Percentiles rank a stretch among this genome's conserved stretches.
phyloP scores from a whole-genome alignment of 306 rosid species.

The Castanospermum australe region DNA sequence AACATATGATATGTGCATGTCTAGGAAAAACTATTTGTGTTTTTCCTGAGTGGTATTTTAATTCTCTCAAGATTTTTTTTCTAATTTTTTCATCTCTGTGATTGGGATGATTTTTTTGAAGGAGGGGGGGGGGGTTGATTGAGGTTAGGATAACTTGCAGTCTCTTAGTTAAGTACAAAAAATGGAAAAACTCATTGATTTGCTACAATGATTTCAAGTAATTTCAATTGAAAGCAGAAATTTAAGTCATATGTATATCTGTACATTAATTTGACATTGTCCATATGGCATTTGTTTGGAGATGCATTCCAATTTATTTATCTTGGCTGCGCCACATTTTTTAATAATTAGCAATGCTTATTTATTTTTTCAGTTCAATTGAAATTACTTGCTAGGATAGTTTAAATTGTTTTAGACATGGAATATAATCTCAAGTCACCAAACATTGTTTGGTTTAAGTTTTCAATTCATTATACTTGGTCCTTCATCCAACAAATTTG shows the following conservation, averaged over 20 bases:
- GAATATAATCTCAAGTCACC: neutral
- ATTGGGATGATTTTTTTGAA: neutral
- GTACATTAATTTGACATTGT: neutral
- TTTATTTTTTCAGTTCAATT: neutral
- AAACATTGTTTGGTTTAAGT: neutral
- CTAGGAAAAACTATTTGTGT: neutral
- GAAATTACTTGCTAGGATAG: neutral
- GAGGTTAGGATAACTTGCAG: neutral
- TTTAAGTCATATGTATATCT: neutral
- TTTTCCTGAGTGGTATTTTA: neutral
- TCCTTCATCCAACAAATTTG: slow-evolving; percentile 7
- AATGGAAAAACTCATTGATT: too few relatives aligned
- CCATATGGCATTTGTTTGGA: neutral
- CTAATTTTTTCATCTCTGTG: neutral
- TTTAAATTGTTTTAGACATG: neutral
- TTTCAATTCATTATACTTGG: slow-evolving; percentile 4
- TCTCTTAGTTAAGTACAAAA: neutral
- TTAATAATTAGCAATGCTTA: neutral
- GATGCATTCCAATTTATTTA: neutral
- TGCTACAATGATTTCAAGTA: neutral
- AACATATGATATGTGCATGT: neutral
- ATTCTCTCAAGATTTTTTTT: neutral
- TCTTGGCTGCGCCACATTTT: neutral
- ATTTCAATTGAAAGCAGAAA: neutral
- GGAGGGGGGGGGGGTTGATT: neutral